Evolutionary conservation across 345 rosid species (phyloP), one percentile per base, ranked within the genome.

Genomic region (Ailanthus altissimus): DNA sequence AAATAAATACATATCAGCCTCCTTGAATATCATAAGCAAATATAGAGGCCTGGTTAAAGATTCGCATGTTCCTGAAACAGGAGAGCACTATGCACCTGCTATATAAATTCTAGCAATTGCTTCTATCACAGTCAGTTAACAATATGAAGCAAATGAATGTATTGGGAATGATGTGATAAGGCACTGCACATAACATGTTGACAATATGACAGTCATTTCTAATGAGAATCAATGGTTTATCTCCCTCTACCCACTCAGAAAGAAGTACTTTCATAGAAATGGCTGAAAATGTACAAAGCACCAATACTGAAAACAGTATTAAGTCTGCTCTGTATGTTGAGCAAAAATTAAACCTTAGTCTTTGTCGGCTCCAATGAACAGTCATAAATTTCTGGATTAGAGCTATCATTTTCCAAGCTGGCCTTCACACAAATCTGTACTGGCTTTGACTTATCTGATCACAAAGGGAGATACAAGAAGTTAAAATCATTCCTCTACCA

Each of bases 401-500:
- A 67, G 54, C 77, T 63, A 46, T 77, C 85, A 65, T 85, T 79
- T 40, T 77, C 82, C 81, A 79, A 76, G 69, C 78, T 80, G 15
- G 85, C 75, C 60, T 78, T 84, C 74, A 86, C 84, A 36, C 56
- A 84, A 83, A 83, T 20, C 70, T 79, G 76, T n/a, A 79, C 67
- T 25, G 84, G 32, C 63, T 80, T 86, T 1, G 81, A 76, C 50
- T 64, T 77, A 18, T 46, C 78, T 74, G 81, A 62, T 63, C 26
- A 25, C 50, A 65, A 76, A 70, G 53, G 59, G 1, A 54, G 36
- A 50, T 42, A 60, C 15, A 18, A 26, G 4, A n/a, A 54, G 47
- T 40, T 26, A 71, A 64, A 13, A 66, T 11, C 4, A n/a, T 25
- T 32, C 11, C 54, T 54, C 3, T 21, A 57, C 15, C 2, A 32